A percentile compares a stretch with the other conserved stretches of the same genome.
Evolutionary conservation across 768 basidiomycete species (phyloP).

Genomic region (Sarcomyxa edulis): DNA sequence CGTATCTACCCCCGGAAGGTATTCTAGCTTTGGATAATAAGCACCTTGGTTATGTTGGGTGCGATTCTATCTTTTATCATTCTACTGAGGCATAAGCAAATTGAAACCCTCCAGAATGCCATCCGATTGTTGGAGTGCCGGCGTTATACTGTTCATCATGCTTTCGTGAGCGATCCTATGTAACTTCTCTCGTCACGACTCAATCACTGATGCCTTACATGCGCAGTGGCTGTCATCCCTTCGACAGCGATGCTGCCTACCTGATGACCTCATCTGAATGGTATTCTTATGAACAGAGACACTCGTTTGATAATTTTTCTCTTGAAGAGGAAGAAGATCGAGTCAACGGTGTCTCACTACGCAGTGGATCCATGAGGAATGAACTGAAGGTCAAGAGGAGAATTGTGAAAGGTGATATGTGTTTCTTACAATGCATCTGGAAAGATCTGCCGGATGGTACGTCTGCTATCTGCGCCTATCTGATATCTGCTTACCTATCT

Average conservation of each 20-base stretch:
- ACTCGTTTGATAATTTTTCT: no score
- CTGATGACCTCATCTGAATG: slow-evolving; percentile 21
- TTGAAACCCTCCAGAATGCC: slow-evolving; percentile 53
- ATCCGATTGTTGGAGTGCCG: slow-evolving; percentile 88
- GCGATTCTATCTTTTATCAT: slow-evolving; percentile 3
- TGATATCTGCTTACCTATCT: slow-evolving; percentile 2
- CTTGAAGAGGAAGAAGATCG: no score
- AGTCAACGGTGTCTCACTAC: no score
- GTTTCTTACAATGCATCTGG: slow-evolving; percentile 57
- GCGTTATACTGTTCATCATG: slow-evolving; percentile 80
- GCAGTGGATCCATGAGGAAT: slow-evolving; percentile 40
- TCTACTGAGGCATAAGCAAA: neutral
- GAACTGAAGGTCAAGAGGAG: slow-evolving; percentile 64
- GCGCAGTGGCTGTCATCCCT: slow-evolving; percentile 71
- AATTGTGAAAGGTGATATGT: slow-evolving; percentile 58
- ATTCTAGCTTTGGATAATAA: slow-evolving; percentile 74
- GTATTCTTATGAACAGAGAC: slow-evolving; percentile 13
- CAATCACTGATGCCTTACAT: neutral
- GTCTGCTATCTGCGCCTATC: slow-evolving; percentile 10
- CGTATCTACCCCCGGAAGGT: slow-evolving; percentile 83
- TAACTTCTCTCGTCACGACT: neutral
- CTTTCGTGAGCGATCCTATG: slow-evolving; percentile 57
- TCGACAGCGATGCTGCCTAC: slow-evolving; percentile 52
- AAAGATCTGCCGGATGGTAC: slow-evolving; percentile 51
- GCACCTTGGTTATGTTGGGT: slow-evolving; percentile 62